Conservation (phyloP, 345 rosid species). For the Carallia brachiata region DNA sequence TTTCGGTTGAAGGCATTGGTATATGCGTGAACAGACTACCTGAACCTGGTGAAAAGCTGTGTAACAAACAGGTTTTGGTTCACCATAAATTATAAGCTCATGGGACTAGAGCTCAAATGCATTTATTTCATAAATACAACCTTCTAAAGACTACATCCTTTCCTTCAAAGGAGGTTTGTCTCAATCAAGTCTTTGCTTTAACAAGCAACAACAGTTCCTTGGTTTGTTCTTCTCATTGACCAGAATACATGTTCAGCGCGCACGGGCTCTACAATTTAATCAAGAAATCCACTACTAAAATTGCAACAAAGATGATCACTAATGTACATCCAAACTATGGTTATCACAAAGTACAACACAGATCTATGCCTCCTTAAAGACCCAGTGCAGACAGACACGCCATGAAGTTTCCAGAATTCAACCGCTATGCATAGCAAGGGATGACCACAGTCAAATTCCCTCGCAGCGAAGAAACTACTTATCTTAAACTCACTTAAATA, state of each 20-base stretch:
- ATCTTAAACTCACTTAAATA: not conserved
- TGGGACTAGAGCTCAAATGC: too few relatives aligned
- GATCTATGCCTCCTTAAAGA: not conserved
- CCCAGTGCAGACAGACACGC: not conserved
- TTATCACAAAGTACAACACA: not conserved
- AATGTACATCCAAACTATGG: not conserved
- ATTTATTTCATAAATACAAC: too few relatives aligned
- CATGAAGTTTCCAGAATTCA: not conserved
- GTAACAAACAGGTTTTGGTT: too few relatives aligned
- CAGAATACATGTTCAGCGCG: too few relatives aligned
- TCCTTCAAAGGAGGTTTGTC: too few relatives aligned
- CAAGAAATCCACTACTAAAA: slow-evolving; percentile 2
- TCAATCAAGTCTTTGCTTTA: too few relatives aligned
- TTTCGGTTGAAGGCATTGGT: not conserved
- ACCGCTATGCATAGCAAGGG: not conserved
- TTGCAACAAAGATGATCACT: not conserved
- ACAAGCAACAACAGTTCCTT: not conserved
- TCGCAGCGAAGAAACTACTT: not conserved
- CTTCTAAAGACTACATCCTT: too few relatives aligned
- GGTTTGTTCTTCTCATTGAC: not conserved
- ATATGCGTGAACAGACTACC: not conserved
- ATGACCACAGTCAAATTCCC: not conserved
- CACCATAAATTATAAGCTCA: too few relatives aligned
- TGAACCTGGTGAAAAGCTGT: not conserved
- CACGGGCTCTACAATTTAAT: not conserved